Base-by-base conservation (phyloP, 1,284 basidiomycete genomes). In the Apiotrichum porosum region DNA sequence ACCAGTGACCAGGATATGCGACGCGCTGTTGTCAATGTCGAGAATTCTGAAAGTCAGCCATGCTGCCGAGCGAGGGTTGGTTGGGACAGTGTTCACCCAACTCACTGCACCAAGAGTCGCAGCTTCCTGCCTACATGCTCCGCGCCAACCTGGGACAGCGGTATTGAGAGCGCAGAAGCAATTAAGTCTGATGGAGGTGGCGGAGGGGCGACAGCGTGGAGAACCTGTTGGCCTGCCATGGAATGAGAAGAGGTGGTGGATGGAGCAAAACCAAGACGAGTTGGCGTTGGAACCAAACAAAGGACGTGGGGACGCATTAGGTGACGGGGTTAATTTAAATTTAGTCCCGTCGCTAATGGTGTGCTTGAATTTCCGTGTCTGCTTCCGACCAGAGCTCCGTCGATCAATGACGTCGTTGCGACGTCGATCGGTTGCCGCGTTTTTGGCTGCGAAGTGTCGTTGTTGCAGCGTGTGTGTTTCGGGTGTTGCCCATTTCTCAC, bases 211-310 rank as follows among this genome's bases (percentile, higher is more conserved):
- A 6, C 5, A 6, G n/a, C 10, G 6, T 26, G 14, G 26, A 31
- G 18, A 4, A 9, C 6, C 5, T 22, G 10, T 15, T 10, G 21
- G 10, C 9, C 6, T 19, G 33, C 17, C 5, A 18, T 5, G 4
- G 35, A 13, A 37, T 9, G 35, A 12, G 35, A 22, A 9, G 36
- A 28, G 6, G 23, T 26, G 5, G 34, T 19, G 34, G 23, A 28
- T 37, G 37, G 23, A 37, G 37, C n/a, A 38, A 9, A 24, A 17
- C 9, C 9, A 17, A n/a, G 6, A 17, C 4, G 37, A 3, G 13
- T n/a, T n/a, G n/a, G n/a, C n/a, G 23, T 22, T 39, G 37, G 37
- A 39, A 39, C 37, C 37, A 39, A 39, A 39, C 37, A 39, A n/a
- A n/a, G n/a, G n/a, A n/a, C n/a, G n/a, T n/a, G n/a, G n/a, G n/a